Conservation (phyloP, 2,329 filamentous ascomycete species). For the Sarocladiaceae sp. region DNA sequence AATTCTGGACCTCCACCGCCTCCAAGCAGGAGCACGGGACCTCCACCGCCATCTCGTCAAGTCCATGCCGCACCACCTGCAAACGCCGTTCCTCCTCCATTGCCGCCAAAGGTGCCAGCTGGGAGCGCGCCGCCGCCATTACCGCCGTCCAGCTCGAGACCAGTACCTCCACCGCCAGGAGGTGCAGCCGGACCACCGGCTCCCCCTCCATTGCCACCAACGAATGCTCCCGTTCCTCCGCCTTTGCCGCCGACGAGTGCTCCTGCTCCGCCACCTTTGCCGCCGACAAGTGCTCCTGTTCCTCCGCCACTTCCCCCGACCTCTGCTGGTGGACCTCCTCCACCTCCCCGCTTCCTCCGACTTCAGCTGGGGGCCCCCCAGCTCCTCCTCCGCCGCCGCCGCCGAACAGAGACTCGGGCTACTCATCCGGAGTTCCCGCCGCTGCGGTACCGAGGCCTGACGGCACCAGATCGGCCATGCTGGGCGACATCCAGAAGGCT, state of each 20-base stretch:
- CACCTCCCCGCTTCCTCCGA: slow-evolving; percentile 32
- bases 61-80: slow-evolving; percentile 24
- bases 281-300: slow-evolving; percentile 22
- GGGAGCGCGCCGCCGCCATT: slow-evolving; percentile 37
- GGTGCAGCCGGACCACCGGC: slow-evolving; percentile 24
- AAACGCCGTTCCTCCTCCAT: slow-evolving; percentile 34
- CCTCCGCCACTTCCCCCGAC: slow-evolving; percentile 41
- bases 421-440: slow-evolving; percentile 50
- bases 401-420: slow-evolving; percentile 55
- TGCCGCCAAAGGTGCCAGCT: slow-evolving; percentile 44
- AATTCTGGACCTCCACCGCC: slow-evolving; percentile 70
- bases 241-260: slow-evolving; percentile 31
- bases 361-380: slow-evolving; percentile 27
- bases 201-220: slow-evolving; percentile 30
- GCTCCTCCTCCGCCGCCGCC: slow-evolving; percentile 47
- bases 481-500: slow-evolving; percentile 68
- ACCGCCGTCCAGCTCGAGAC: slow-evolving; percentile 48
- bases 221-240: slow-evolving; percentile 39
- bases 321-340: slow-evolving; percentile 19
- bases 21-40: slow-evolving; percentile 64
- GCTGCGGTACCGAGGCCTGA: slow-evolving; percentile 37
- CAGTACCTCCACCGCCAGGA: slow-evolving; percentile 48
- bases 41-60: slow-evolving; percentile 62
- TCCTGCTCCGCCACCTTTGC: slow-evolving; percentile 10
- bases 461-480: slow-evolving; percentile 52